These are phyloP conservation scores for Fusarium brevicatenulatum DNA, from an alignment of 2,329 filamentous ascomycete genomes.

Conservation along the genomic window DNA sequence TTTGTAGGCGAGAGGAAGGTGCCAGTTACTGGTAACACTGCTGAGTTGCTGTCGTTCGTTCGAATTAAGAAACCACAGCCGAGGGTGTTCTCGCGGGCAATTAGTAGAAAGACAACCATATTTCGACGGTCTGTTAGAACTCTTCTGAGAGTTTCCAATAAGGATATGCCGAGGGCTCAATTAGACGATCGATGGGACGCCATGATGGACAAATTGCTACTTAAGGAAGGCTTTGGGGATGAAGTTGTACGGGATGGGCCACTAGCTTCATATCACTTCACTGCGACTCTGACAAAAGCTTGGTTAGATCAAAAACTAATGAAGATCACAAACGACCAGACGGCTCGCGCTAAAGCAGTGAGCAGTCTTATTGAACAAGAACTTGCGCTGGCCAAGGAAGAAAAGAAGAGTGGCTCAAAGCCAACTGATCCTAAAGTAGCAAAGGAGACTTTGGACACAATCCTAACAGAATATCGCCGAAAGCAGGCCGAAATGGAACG, in stretches of 20 bases:
- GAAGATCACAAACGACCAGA: constrained; percentile 50
- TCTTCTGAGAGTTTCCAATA: constrained; percentile 53
- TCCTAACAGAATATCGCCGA: constrained; percentile 18
- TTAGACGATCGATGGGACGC: constrained; percentile 63
- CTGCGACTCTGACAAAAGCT: constrained; percentile 45
- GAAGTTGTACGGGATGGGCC: constrained; percentile 4
- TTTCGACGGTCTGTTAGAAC: constrained; percentile 55
- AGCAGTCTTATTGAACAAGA: constrained; percentile 55
- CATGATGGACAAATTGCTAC: constrained; percentile 46
- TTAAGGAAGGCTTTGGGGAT: constrained; percentile 18
- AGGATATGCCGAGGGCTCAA: constrained; percentile 43
- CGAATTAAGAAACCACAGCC: constrained; percentile 75
- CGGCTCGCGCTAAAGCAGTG: constrained; percentile 55
- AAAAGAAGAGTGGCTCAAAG: constrained; percentile 16
- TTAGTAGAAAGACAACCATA: constrained; percentile 61
- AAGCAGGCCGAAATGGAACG: neutral
- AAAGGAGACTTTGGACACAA: constrained; percentile 19
- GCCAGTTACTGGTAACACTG: constrained; percentile 64
- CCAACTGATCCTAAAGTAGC: constrained; percentile 3
- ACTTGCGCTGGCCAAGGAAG: constrained; percentile 43
- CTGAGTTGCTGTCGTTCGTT: constrained; percentile 70
- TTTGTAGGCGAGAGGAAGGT: constrained; percentile 57
- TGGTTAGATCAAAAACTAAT: constrained; percentile 49
- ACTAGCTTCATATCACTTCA: constrained; percentile 46
- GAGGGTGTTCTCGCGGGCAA: constrained; percentile 63